Percentiles rank a stretch among this genome's conserved stretches.
Conservation (phyloP, 345 rosid genomes). For the Firmiana major region DNA sequence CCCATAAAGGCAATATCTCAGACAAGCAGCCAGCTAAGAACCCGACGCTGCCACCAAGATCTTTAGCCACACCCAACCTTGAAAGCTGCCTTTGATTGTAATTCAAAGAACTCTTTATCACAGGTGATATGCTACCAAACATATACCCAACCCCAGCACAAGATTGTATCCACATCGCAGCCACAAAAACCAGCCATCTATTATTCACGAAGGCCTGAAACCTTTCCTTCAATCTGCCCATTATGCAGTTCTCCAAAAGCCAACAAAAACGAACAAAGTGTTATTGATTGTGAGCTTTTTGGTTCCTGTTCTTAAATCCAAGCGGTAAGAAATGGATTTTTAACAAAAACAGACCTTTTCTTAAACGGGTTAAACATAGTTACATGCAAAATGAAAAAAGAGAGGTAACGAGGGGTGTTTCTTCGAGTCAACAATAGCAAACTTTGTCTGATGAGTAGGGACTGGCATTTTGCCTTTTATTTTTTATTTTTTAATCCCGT, state of each 20-base stretch:
- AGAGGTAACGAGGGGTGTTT: background rate
- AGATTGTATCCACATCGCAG: constrained; percentile 98
- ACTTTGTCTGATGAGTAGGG: background rate
- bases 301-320: constrained; percentile 2
- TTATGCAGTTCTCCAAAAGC: constrained; percentile 3
- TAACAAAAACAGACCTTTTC: background rate
- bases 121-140: constrained; percentile 97
- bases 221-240: constrained; percentile 51
- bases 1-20: constrained; percentile 94
- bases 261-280: background rate
- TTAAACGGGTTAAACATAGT: background rate
- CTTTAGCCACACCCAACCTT: constrained; percentile 90
- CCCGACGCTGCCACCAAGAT: constrained; percentile 96
- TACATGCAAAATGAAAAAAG: background rate
- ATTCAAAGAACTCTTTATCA: constrained; percentile 75
- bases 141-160: constrained; percentile 93
- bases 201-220: constrained; percentile 53
- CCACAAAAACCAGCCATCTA: constrained; percentile 95
- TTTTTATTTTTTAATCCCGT: background rate
- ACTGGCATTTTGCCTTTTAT: background rate
- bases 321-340: background rate
- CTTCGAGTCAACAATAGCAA: background rate
- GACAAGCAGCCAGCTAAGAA: constrained; percentile 85
- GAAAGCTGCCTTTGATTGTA: constrained; percentile 87
- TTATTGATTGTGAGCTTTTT: background rate